Evolutionary conservation across 768 basidiomycete genomes (phyloP), one percentile per base, ranked within the genome.

Genomic region (Tricholoma sp.): DNA sequence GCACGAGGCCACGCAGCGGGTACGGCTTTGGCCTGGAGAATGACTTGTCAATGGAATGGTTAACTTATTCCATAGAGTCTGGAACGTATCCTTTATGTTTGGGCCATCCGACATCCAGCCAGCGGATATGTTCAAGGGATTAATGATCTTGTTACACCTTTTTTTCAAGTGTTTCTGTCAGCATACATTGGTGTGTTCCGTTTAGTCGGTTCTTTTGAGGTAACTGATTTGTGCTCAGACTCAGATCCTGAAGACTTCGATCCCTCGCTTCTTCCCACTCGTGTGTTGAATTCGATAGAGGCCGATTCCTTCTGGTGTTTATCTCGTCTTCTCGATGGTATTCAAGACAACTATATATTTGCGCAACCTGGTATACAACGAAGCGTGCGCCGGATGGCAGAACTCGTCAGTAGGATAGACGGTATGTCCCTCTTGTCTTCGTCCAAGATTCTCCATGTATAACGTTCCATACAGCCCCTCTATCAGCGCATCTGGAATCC

Each of bases 291-390:
- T 53, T 96, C 96, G 4, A 77, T 98, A 53, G 97, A 98, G 70
- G 97, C 97, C 1, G 97, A 99, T 70, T 88, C 93, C 13, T 99
- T 98, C 68, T 98, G 96, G 97, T 98, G 97, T 71, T 80, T 99
- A 5, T 94, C 91, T 7, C 89, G 96, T 50, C 79, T 98, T 29
- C 78, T 98, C 28, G 95, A 98, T 65, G 97, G 96, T 15, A 98
- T 98, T 58, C 96, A 98, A 70, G 95, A 98, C 70, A 98, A 99
- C 66, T 99, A 99, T 64, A 98, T 96, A 58, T 89, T 85, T 47
- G 91, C 89, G 3, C 97, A 99, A 69, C 97, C 97, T 11, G 97
- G 97, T 2, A 98, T 99, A 57, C 92, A 95, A 63, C 76, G 94
- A 57, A 90, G 91, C 65, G 94, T 99, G 33, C 84, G 86, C 63